phyloP scores from a whole-genome alignment of 352 stramenopile genomes.

The Thalassiosira mediterranea region DNA sequence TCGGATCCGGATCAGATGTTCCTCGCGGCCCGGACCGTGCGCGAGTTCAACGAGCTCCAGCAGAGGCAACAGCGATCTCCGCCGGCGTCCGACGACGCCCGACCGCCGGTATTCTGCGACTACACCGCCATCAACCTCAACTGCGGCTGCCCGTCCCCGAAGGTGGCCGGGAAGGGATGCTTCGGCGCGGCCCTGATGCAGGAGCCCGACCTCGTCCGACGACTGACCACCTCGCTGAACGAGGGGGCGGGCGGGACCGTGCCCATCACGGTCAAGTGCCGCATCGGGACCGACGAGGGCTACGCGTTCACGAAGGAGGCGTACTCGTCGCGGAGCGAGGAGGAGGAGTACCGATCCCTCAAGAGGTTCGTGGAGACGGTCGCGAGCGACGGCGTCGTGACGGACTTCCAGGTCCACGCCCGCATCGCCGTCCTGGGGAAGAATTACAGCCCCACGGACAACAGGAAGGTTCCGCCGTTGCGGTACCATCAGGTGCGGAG shows the following conservation, averaged over 20 bases:
- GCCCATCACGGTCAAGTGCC: constrained; percentile 97
- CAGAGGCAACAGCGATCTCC: constrained; percentile 81
- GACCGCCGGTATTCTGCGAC: constrained; percentile 67
- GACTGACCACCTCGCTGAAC: constrained; percentile 90
- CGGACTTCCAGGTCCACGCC: constrained; percentile 97
- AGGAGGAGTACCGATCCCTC: constrained; percentile 93
- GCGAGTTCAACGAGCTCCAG: constrained; percentile 85
- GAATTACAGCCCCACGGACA: constrained; percentile 94
- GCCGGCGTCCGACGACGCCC: constrained; percentile 55
- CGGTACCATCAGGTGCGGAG: constrained; percentile 94
- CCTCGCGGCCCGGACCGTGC: constrained; percentile 62
- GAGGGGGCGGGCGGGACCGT: constrained; percentile 56
- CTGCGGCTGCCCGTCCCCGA: constrained; percentile 81
- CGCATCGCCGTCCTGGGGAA: constrained; percentile 95
- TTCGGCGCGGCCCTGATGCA: constrained; percentile 99
- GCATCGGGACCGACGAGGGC: constrained; percentile 89
- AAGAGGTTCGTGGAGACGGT: constrained; percentile 93
- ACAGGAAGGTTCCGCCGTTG: constrained; percentile 96
- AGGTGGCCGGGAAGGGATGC: constrained; percentile 84
- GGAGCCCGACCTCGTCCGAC: constrained; percentile 91
- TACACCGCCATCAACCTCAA: constrained; percentile 85
- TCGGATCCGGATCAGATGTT: constrained; percentile 71
- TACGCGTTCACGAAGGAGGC: constrained; percentile 49
- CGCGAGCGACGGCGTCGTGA: constrained; percentile 87
- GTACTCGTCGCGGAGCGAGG: constrained; percentile 87